A percentile compares a stretch with the other conserved stretches of the same genome.
Conservation (phyloP, 768 basidiomycete genomes). For the Crassisporium funariophilum region DNA sequence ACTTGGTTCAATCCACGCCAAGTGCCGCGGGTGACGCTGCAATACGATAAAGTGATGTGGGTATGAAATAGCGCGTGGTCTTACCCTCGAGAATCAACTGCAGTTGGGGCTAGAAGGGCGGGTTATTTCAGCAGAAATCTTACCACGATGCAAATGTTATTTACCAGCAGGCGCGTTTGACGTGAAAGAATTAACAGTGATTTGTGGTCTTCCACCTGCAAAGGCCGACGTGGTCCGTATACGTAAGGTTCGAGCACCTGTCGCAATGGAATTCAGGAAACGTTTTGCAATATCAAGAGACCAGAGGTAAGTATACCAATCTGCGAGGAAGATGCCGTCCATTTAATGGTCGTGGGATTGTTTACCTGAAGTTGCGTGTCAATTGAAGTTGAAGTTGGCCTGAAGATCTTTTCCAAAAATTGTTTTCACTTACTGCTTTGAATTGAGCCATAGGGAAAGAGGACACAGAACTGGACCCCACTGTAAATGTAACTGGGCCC, state of each 20-base stretch:
- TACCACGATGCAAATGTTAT: too few species aligned
- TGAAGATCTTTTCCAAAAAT: not conserved
- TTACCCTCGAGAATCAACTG: slow-evolving; percentile 47
- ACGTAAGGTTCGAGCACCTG: slow-evolving; percentile 46
- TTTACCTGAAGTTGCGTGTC: slow-evolving; percentile 32
- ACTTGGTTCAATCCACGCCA: slow-evolving; percentile 50
- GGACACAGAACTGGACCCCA: slow-evolving; percentile 39
- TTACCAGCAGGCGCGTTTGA: slow-evolving; percentile 41
- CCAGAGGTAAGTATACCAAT: slow-evolving; percentile 28
- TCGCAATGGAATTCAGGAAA: not conserved
- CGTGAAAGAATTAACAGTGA: slow-evolving; percentile 46
- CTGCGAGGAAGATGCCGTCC: slow-evolving; percentile 44
- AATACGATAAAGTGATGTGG: not conserved
- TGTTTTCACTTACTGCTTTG: slow-evolving; percentile 30
- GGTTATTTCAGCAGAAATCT: not conserved
- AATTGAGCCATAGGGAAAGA: slow-evolving; percentile 57
- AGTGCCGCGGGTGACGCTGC: slow-evolving; percentile 50
- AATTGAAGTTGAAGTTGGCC: not conserved
- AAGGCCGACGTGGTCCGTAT: slow-evolving; percentile 50
- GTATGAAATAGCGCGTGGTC: too few species aligned
- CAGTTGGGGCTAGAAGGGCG: slow-evolving; percentile 33
- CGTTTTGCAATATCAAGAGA: not conserved
- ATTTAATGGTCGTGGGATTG: slow-evolving; percentile 44
- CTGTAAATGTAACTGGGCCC: slow-evolving; percentile 48
- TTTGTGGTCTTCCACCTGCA: slow-evolving; percentile 47